Evolutionary conservation across 1,284 basidiomycete species (phyloP), one percentile per base, ranked within the genome.

Genomic region (Ustilago lituana): DNA sequence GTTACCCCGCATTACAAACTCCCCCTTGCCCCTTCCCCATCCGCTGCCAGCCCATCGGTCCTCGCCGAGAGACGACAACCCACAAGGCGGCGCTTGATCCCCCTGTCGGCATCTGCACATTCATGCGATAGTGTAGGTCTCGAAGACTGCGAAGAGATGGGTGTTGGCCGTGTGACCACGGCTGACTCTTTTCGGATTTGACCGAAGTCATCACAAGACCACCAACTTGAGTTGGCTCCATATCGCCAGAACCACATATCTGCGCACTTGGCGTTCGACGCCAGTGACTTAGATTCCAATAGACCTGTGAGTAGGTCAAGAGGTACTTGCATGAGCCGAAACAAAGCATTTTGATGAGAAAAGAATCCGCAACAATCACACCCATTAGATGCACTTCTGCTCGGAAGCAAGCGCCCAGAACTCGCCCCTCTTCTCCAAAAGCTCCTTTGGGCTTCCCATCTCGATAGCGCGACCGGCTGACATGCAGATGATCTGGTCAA

Each of bases 401-500:
- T 74, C 69, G n/a, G 54, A 52, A 17, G 76, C 76, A 15, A 78
- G 54, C 3, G 70, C 58, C 47, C 60, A 68, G 36, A 77, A 74
- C 40, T 62, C 61, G 17, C 73, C 65, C 19, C 70, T 53, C 31
- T 45, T 40, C 23, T 50, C 15, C 15, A 76, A 31, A 20, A 77
- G 56, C 29, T 64, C 49, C 35, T 62, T 38, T 2, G 75, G 74
- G 14, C 48, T 68, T 23, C 66, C 75, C 4, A 94, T 91, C 84
- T 83, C 83, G 27, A 81, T 86, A 49, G 90, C 87, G 51, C 85
- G 82, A 1, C 91, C 90, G 2, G 87, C 87, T 68, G 89, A 89
- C 79, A 91, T 86, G 40, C 91, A 90, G 71, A 89, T 89, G 35
- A 92, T 88, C 32, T 89, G 85, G 78, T 91, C 89, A 77, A 89